Base-by-base conservation (phyloP, 2,329 filamentous ascomycete genomes). In the Apiospora saccharicola region DNA sequence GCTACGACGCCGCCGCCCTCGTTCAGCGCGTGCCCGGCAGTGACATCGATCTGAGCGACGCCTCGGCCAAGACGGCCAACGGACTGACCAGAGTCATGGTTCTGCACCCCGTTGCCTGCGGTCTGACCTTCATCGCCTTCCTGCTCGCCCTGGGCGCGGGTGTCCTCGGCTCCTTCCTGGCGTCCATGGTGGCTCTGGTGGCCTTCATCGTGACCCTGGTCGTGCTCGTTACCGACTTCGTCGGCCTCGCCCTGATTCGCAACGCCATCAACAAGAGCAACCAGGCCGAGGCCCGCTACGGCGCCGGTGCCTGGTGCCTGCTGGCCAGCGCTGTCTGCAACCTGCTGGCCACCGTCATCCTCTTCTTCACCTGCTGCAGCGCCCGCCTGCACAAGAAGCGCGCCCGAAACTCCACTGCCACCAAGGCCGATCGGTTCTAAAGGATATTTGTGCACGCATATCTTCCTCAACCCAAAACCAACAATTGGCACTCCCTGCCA, bases 31-130 rank as follows among this genome's bases (percentile, higher is more conserved):
- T 30, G 10, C 46, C 46, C 30, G 49, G 46, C 19, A 37, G 68
- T 16, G 19, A 57, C 34, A 41, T 70, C 47, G 34, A 51, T 24
- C 10, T 70, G 30, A 57, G 68, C 47, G n/a, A 41, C 19, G 26
- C 46, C 8, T 24, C 46, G 4, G 30, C 68, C 46, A 43, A 51
- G 73, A 86, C 87, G 46, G 80, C 86, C 72, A 85, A 85, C 75
- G 82, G 80, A 37, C 83, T 91, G 57, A 91, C 90, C 51, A 82
- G 83, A 74, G 87, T 88, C 73, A 89, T 92, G 88, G 80, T 92
- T 69, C 85, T 92, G 72, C 90, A 92, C 82, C 89, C 90, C 43
- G 82, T 92, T 76, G 88, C 85, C 30, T 85, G 85, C 73, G 89
- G 83, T 71, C 79, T 91, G 5, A 83, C 86, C 76, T 91, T 91